Evolutionary conservation across 371 early-diverging fungal genomes (phyloP).

Genomic region (Mortierella sp.): DNA sequence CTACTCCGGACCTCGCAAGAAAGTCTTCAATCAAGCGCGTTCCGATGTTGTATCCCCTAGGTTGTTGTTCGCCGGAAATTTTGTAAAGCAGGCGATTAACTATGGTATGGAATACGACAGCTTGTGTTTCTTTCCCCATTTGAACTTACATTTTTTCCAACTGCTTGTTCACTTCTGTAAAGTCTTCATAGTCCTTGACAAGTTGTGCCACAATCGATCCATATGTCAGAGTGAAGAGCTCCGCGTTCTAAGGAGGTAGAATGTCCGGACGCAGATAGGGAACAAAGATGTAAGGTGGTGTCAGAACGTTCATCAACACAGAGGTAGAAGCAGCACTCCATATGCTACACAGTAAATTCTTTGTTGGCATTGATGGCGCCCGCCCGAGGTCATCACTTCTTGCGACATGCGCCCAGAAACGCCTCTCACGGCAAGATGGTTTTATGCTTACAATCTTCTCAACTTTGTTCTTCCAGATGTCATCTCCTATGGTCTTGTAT

Average conservation of each 20-base stretch:
- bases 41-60: constrained; percentile 98
- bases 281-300: no score
- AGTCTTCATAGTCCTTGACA: constrained; percentile 95
- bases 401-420: no score
- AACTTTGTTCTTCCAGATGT: constrained; percentile 93
- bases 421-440: background rate
- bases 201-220: constrained; percentile 97
- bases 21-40: constrained; percentile 96
- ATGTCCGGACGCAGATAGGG: no score
- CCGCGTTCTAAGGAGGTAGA: constrained; percentile 89
- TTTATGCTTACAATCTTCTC: constrained; percentile 89
- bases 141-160: constrained; percentile 91
- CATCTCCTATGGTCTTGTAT: constrained; percentile 88
- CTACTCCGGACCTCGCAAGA: constrained; percentile 84
- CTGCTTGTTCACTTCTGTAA: constrained; percentile 92
- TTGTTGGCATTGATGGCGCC: no score
- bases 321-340: no score
- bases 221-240: constrained; percentile 97
- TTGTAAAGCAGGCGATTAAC: no score
- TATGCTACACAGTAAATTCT: no score
- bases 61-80: no score
- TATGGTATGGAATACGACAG: no score
- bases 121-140: background rate
- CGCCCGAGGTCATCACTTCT: no score
- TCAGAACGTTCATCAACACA: no score